Conservation (phyloP, 768 basidiomycete genomes). For the Suillus variegatus region DNA sequence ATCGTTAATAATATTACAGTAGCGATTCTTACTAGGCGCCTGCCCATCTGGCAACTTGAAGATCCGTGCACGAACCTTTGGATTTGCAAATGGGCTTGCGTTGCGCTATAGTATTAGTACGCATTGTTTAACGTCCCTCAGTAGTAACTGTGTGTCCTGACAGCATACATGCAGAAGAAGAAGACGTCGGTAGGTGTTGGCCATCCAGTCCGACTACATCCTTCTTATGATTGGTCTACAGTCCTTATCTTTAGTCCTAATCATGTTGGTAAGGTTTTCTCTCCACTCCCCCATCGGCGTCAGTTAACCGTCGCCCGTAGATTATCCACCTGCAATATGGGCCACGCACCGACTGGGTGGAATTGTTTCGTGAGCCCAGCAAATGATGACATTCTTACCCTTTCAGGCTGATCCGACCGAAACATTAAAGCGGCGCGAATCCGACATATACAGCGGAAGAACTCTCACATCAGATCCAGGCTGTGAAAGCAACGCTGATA, state of each 20-base stretch:
- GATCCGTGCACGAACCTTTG: constrained; percentile 46
- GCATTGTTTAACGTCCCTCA: not conserved
- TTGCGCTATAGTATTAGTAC: constrained; percentile 52
- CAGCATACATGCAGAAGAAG: constrained; percentile 35
- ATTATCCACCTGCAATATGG: constrained; percentile 59
- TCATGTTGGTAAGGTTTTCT: constrained; percentile 47
- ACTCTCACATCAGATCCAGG: constrained; percentile 32
- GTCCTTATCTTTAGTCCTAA: constrained; percentile 69
- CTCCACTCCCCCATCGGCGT: not conserved
- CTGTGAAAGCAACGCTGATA: constrained; percentile 29
- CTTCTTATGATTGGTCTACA: constrained; percentile 22
- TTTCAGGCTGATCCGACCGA: not conserved
- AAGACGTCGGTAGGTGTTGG: constrained; percentile 50
- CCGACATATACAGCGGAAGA: constrained; percentile 37
- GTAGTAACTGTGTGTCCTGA: constrained; percentile 4
- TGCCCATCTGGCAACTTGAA: constrained; percentile 16
- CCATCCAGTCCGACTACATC: not conserved
- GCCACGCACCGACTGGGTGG: constrained; percentile 61
- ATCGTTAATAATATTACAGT: not conserved
- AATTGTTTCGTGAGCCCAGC: constrained; percentile 51
- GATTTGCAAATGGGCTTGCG: constrained; percentile 55
- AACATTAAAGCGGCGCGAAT: constrained; percentile 31
- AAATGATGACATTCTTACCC: not conserved
- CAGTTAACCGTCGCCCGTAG: constrained; percentile 30
- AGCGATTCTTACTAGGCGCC: not conserved